phyloP scores from a whole-genome alignment of 2,329 filamentous ascomycete species.

The Penicillium sp. region DNA sequence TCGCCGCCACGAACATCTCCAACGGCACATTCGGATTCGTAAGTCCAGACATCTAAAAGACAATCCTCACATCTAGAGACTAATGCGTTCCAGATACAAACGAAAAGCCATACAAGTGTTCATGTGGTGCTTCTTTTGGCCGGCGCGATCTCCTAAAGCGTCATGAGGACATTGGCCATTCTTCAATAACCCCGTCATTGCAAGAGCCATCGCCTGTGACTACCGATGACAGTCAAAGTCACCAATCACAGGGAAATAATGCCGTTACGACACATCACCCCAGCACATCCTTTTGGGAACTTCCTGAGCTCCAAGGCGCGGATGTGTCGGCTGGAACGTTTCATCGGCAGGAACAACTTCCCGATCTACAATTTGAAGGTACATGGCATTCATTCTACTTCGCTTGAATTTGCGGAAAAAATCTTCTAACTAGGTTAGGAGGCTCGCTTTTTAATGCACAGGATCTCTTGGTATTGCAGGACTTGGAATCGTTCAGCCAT shows the following conservation, averaged over 20 bases:
- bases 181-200: slow-evolving; percentile 4
- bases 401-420: background rate
- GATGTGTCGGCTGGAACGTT: background rate
- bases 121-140: slow-evolving; percentile 13
- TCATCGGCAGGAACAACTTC: background rate
- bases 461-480: slow-evolving; percentile 8
- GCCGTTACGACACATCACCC: background rate
- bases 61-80: background rate
- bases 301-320: background rate
- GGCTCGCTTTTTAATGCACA: slow-evolving; percentile 1
- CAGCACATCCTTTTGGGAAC: background rate
- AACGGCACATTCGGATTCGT: slow-evolving; percentile 16
- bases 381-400: background rate
- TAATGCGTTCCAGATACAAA: slow-evolving; percentile 11
- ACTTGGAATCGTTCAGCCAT: slow-evolving; percentile 11
- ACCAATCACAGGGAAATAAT: background rate
- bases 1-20: slow-evolving; percentile 15
- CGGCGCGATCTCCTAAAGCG: slow-evolving; percentile 16
- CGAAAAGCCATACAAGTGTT: slow-evolving; percentile 16
- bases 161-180: slow-evolving; percentile 11
- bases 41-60: background rate
- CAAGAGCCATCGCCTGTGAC: slow-evolving; percentile 1
- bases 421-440: background rate
- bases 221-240: background rate
- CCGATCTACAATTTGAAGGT: background rate